phyloP scores from a whole-genome alignment of 2,329 filamentous ascomycete species.

The Sporothrix protearum region DNA sequence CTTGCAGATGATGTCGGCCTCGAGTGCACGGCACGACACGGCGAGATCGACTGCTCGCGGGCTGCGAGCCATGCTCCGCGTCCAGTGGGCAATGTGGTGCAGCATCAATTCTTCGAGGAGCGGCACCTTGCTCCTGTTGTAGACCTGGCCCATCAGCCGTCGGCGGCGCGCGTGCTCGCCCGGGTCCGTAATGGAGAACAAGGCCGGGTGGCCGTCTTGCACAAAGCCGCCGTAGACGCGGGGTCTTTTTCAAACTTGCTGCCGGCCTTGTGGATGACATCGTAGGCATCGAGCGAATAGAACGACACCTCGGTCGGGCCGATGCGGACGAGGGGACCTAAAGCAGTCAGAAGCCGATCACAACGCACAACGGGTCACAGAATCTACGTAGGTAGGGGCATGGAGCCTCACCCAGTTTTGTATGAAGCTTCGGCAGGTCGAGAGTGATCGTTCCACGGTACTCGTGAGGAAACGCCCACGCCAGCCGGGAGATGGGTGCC shows the following conservation, averaged over 20 bases:
- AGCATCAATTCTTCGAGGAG: slow-evolving; percentile 19
- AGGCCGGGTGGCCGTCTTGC: slow-evolving; percentile 19
- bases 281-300: slow-evolving; percentile 23
- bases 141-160: slow-evolving; percentile 25
- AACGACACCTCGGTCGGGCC: slow-evolving; percentile 23
- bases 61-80: background rate
- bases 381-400: too few species aligned
- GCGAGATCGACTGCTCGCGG: background rate
- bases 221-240: slow-evolving; percentile 26
- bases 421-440: slow-evolving; percentile 21
- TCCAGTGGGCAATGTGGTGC: slow-evolving; percentile 13
- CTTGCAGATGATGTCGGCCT: slow-evolving; percentile 23
- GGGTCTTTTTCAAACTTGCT: slow-evolving; percentile 22
- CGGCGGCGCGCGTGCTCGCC: slow-evolving; percentile 19
- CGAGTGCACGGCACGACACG: slow-evolving; percentile 17
- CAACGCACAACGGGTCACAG: background rate
- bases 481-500: slow-evolving; percentile 18
- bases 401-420: background rate
- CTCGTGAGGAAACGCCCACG: slow-evolving; percentile 23
- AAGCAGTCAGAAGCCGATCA: too few species aligned
- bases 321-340: slow-evolving; percentile 22
- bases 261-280: slow-evolving; percentile 19
- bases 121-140: slow-evolving; percentile 23
- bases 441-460: slow-evolving; percentile 18
- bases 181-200: slow-evolving; percentile 23